phyloP scores from a whole-genome alignment of 2,329 filamentous ascomycete species.

The Aspergillus vadensis region DNA sequence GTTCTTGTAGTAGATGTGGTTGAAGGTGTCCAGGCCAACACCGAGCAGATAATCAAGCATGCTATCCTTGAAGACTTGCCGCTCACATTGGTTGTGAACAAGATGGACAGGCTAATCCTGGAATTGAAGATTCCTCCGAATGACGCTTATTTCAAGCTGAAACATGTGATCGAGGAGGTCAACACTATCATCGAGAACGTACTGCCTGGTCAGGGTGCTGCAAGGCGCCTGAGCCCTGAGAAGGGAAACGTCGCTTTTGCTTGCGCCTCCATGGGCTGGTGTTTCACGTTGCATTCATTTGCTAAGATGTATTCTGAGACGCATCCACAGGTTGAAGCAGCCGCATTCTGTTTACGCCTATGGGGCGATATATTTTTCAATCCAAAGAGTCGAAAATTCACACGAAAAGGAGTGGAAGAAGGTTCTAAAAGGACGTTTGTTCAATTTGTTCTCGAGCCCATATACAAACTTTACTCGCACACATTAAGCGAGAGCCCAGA shows the following conservation, averaged over 20 bases:
- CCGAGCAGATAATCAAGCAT: conserved; percentile 96
- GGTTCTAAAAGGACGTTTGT: conserved; percentile 83
- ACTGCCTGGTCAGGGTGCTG: conserved; percentile 76
- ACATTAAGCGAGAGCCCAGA: conserved; percentile 88
- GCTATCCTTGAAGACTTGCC: conserved; percentile 88
- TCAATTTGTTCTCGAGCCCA: conserved; percentile 90
- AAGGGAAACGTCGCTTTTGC: conserved; percentile 98
- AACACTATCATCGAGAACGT: conserved; percentile 93
- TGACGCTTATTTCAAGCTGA: conserved; percentile 98
- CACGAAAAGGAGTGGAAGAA: conserved; percentile 80
- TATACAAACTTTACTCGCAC: conserved; percentile 96
- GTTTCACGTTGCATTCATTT: conserved; percentile 91
- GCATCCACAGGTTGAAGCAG: conserved; percentile 76
- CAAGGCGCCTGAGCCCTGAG: conserved; percentile 83
- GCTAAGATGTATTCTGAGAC: conserved; percentile 93
- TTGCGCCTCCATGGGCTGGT: conserved; percentile 92
- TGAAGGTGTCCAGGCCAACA: conserved; percentile 98
- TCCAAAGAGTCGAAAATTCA: conserved; percentile 85
- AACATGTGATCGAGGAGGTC: conserved; percentile 97
- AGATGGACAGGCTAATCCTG: conserved; percentile 92
- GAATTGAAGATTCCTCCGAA: conserved; percentile 91
- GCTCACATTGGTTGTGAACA: conserved; percentile 89
- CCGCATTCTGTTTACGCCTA: conserved; percentile 79
- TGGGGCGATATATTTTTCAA: conserved; percentile 99
- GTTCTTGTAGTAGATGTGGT: conserved; percentile 94